Evolutionary conservation across 2,329 filamentous ascomycete genomes (phyloP).

Genomic region (Cercospora nicotianae): DNA sequence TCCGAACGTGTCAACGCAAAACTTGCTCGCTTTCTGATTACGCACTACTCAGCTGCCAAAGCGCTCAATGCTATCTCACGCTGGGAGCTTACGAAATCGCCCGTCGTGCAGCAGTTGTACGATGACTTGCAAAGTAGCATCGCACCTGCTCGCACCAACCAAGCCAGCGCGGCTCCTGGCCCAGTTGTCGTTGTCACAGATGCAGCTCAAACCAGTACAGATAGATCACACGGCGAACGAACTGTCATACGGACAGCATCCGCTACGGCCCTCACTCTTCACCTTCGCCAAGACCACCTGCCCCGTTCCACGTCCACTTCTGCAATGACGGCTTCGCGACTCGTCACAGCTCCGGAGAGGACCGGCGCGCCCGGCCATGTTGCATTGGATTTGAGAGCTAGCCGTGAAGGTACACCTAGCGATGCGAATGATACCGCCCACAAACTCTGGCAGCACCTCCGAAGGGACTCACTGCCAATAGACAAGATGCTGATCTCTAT

Average conservation of each 20-base stretch:
- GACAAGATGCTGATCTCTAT: constrained; percentile 27
- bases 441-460: constrained; percentile 43
- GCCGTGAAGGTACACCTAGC: constrained; percentile 14
- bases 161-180: neutral
- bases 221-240: neutral
- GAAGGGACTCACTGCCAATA: constrained; percentile 35
- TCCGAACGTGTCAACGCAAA: constrained; percentile 22
- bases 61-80: constrained; percentile 31
- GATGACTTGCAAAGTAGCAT: constrained; percentile 13
- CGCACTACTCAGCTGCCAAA: constrained; percentile 25
- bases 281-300: neutral
- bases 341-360: constrained; percentile 20
- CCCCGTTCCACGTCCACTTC: constrained; percentile 16
- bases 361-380: constrained; percentile 11
- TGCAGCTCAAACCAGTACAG: neutral
- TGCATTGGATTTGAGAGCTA: neutral
- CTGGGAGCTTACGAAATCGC: constrained; percentile 22
- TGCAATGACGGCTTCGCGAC: constrained; percentile 15
- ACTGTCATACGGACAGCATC: constrained; percentile 8
- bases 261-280: neutral
- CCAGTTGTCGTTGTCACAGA: constrained; percentile 22
- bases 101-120: constrained; percentile 19
- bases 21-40: constrained; percentile 27
- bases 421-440: constrained; percentile 35
- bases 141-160: neutral